A percentile compares a stretch with the other conserved stretches of the same genome.
Conservation (phyloP, 805 yeast species). For the Spathaspora sp. region DNA sequence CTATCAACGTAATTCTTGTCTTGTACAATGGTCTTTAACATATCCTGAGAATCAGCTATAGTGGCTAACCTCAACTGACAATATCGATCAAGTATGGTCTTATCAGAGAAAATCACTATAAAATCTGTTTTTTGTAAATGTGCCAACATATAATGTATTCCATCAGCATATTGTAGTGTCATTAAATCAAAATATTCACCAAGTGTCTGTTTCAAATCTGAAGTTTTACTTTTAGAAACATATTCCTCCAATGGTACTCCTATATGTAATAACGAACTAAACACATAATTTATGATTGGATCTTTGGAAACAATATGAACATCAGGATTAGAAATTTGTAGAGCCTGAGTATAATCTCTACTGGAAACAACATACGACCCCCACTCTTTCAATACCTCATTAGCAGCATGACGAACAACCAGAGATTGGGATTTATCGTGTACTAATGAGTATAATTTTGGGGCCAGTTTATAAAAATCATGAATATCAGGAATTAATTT, state of each 20-base stretch:
- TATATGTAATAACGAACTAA: neutral
- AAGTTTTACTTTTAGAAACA: neutral
- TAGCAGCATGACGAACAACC: neutral
- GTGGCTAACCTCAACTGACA: neutral
- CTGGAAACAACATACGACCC: neutral
- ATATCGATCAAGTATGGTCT: neutral
- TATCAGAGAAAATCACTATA: neutral
- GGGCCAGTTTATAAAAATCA: neutral
- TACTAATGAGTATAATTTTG: neutral
- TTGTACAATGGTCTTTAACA: neutral
- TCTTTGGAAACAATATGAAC: neutral
- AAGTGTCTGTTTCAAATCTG: neutral
- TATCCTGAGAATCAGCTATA: neutral
- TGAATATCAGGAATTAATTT: neutral
- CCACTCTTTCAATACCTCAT: neutral
- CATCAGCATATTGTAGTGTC: neutral
- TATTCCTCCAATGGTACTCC: constrained; percentile 1
- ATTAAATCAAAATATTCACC: neutral
- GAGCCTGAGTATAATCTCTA: neutral
- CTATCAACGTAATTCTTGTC: neutral
- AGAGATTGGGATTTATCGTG: neutral
- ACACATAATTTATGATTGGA: neutral
- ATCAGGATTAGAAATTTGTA: neutral
- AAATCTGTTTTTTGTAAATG: neutral
- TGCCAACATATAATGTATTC: neutral